Evolutionary conservation across 192 early-diverging fungal genomes (phyloP).

Genomic region (Gamsiella multidivaricata): DNA sequence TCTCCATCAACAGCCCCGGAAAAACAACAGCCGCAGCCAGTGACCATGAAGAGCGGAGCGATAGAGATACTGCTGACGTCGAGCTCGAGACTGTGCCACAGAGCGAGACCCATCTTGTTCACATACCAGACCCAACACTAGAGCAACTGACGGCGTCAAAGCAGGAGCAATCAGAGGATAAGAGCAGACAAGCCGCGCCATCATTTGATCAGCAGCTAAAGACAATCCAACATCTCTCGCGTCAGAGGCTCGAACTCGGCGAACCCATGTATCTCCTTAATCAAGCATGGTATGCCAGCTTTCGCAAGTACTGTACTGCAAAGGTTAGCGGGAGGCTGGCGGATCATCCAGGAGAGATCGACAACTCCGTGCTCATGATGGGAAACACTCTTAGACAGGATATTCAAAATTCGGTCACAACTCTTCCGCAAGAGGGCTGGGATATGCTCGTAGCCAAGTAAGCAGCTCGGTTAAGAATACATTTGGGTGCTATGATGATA

Average conservation of each 20-base stretch:
- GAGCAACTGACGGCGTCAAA: neutral
- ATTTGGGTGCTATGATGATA: too few species aligned
- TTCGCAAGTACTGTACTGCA: slow-evolving; percentile 56
- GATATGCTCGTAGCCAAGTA: slow-evolving; percentile 59
- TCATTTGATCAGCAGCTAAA: slow-evolving; percentile 7
- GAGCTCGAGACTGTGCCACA: neutral
- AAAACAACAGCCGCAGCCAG: neutral
- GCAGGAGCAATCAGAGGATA: neutral
- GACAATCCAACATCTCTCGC: neutral
- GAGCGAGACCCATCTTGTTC: neutral
- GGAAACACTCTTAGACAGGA: slow-evolving; percentile 51
- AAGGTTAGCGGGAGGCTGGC: slow-evolving; percentile 33
- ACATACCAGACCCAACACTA: neutral
- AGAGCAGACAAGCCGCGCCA: neutral
- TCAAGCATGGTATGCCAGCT: slow-evolving; percentile 55
- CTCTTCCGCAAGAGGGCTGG: slow-evolving; percentile 64
- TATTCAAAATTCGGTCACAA: slow-evolving; percentile 38
- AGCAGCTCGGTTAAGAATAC: too few species aligned
- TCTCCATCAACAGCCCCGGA: slow-evolving; percentile 44
- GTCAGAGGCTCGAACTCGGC: slow-evolving; percentile 12
- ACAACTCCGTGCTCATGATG: slow-evolving; percentile 56
- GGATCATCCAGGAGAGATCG: slow-evolving; percentile 56
- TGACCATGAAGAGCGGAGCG: slow-evolving; percentile 1
- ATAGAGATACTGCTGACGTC: neutral
- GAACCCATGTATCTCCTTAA: slow-evolving; percentile 62